phyloP scores from a whole-genome alignment of 2,329 filamentous ascomycete species.

The Aspergillus nomiae region DNA sequence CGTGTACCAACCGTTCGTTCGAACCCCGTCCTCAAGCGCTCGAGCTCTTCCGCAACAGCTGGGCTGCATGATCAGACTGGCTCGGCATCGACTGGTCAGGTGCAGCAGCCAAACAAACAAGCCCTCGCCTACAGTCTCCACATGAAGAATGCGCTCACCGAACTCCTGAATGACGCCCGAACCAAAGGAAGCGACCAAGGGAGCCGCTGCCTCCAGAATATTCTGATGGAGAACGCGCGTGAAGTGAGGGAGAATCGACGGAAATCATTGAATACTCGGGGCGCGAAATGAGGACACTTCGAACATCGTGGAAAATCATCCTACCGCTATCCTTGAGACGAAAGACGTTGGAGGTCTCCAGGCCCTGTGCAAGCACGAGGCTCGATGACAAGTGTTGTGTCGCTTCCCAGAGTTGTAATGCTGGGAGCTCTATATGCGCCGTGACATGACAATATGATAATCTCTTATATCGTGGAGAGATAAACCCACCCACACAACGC shows the following conservation, averaged over 20 bases:
- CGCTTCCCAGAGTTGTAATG: too few species aligned
- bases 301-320: background rate
- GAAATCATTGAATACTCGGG: constrained; percentile 8
- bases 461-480: background rate
- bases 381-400: background rate
- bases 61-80: background rate
- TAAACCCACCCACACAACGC: background rate
- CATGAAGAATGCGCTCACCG: constrained; percentile 62
- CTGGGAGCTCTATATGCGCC: background rate
- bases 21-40: constrained; percentile 10
- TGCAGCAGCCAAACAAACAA: background rate
- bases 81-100: background rate
- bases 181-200: constrained; percentile 55
- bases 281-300: background rate
- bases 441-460: background rate
- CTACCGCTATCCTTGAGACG: background rate
- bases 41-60: constrained; percentile 13
- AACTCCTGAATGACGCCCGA: constrained; percentile 62
- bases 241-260: constrained; percentile 43
- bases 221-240: constrained; percentile 63
- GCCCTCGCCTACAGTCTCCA: constrained; percentile 18
- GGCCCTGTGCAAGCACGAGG: background rate
- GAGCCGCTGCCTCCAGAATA: constrained; percentile 61
- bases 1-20: constrained; percentile 16
- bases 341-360: background rate